These are phyloP conservation scores for Luffa acutangula DNA, from an alignment of 306 rosid species.

Conservation along the genomic window DNA sequence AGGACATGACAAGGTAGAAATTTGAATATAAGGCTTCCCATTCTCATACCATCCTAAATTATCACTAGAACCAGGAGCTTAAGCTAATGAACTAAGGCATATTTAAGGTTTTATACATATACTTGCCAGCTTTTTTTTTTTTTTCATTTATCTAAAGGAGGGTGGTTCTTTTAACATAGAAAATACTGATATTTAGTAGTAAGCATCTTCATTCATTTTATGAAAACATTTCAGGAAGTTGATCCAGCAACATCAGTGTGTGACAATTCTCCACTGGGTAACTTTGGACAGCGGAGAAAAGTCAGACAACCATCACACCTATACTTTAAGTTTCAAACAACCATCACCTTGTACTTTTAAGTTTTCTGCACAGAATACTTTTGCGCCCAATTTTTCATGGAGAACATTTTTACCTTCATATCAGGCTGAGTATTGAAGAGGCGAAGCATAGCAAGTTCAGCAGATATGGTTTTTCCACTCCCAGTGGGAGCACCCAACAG, in stretches of 20 bases:
- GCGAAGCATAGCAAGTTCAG: conserved; percentile 95
- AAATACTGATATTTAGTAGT: neutral
- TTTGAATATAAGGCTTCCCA: no score
- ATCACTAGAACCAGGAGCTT: no score
- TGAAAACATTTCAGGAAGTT: neutral
- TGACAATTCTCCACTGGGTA: neutral
- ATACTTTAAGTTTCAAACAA: neutral
- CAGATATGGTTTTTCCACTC: conserved; percentile 98
- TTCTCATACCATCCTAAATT: no score
- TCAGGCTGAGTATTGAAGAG: conserved; percentile 89
- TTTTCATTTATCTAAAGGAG: no score
- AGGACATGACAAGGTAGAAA: no score
- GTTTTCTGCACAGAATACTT: neutral
- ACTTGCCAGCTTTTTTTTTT: no score
- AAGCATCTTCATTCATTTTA: neutral
- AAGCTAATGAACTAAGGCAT: no score
- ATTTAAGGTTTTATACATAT: no score
- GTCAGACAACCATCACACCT: neutral
- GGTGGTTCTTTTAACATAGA: neutral
- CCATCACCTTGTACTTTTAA: neutral
- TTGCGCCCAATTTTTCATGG: neutral
- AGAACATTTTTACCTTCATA: conserved; percentile 56
- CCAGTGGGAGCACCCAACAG: conserved; percentile 98
- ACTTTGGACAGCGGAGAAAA: neutral
- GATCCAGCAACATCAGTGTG: neutral